A percentile compares a stretch with the other conserved stretches of the same genome.
Evolutionary conservation across 768 basidiomycete genomes (phyloP).

Genomic region (Auriscalpium microsporum): DNA sequence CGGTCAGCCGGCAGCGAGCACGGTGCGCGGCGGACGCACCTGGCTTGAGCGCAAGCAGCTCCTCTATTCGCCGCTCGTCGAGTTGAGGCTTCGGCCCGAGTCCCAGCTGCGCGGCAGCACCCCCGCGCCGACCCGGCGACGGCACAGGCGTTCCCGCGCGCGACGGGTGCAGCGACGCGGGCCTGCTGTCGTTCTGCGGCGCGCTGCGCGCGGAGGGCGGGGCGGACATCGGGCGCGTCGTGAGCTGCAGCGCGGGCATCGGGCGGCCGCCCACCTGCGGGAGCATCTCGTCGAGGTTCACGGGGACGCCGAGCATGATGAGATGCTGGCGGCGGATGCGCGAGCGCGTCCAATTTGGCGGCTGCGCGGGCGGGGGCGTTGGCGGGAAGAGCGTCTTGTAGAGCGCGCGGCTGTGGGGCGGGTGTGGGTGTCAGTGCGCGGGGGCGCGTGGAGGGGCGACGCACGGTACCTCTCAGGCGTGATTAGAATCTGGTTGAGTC

Average conservation of each 20-base stretch:
- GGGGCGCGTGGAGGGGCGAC: slow-evolving; percentile 4
- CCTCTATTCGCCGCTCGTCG: slow-evolving; percentile 55
- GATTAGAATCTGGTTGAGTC: slow-evolving; percentile 69
- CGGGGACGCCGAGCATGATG: slow-evolving; percentile 85
- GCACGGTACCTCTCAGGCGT: slow-evolving; percentile 60
- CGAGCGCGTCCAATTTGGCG: slow-evolving; percentile 93
- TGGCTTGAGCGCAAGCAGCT: slow-evolving; percentile 55
- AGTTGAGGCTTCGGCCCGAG: slow-evolving; percentile 76
- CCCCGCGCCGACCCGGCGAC: slow-evolving; percentile 27
- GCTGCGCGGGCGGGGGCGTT: slow-evolving; percentile 65
- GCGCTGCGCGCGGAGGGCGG: slow-evolving; percentile 54
- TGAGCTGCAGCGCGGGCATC: slow-evolving; percentile 75
- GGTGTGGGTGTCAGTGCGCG: slow-evolving; percentile 17
- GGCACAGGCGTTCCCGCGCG: slow-evolving; percentile 39
- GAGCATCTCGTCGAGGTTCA: slow-evolving; percentile 89
- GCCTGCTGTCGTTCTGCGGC: slow-evolving; percentile 23
- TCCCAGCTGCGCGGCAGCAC: slow-evolving; percentile 30
- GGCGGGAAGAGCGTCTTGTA: slow-evolving; percentile 63
- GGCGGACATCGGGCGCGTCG: slow-evolving; percentile 73
- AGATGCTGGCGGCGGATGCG: slow-evolving; percentile 85
- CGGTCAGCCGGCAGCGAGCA: not conserved
- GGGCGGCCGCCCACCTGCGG: slow-evolving; percentile 56
- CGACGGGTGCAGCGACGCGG: slow-evolving; percentile 34
- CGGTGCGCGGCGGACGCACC: slow-evolving; percentile 36
- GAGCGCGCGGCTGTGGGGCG: slow-evolving; percentile 57